phyloP scores from a whole-genome alignment of 352 stramenopile genomes.

The Phytopythium ostracodes region DNA sequence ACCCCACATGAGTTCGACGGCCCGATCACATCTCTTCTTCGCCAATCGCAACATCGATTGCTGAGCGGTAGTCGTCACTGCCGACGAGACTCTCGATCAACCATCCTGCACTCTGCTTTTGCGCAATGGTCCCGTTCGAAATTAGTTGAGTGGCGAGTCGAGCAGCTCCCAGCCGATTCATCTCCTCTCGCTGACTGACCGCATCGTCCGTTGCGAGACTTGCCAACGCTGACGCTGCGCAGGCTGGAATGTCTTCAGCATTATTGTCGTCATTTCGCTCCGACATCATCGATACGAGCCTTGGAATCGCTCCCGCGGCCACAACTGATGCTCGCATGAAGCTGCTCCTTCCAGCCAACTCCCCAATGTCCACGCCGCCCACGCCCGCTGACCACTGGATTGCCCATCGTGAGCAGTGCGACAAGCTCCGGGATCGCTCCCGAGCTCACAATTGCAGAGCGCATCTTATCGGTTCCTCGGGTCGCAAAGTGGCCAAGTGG shows the following conservation, averaged over 20 bases:
- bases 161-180: neutral
- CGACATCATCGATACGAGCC: neutral
- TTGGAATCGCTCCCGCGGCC: neutral
- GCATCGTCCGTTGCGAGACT: neutral
- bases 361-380: neutral
- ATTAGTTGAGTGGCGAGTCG: neutral
- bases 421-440: constrained; percentile 3
- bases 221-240: neutral
- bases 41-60: neutral
- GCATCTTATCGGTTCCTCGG: neutral
- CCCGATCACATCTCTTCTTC: neutral
- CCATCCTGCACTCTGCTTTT: neutral
- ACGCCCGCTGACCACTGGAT: neutral
- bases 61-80: neutral
- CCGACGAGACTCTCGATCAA: neutral
- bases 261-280: neutral
- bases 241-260: neutral
- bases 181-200: neutral
- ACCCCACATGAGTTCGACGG: neutral
- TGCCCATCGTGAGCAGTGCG: neutral
- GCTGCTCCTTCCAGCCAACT: neutral
- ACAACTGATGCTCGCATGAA: neutral
- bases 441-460: neutral
- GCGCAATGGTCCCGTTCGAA: neutral
- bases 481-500: neutral